phyloP scores from a whole-genome alignment of 768 basidiomycete species.

The Tricholoma sp. region DNA sequence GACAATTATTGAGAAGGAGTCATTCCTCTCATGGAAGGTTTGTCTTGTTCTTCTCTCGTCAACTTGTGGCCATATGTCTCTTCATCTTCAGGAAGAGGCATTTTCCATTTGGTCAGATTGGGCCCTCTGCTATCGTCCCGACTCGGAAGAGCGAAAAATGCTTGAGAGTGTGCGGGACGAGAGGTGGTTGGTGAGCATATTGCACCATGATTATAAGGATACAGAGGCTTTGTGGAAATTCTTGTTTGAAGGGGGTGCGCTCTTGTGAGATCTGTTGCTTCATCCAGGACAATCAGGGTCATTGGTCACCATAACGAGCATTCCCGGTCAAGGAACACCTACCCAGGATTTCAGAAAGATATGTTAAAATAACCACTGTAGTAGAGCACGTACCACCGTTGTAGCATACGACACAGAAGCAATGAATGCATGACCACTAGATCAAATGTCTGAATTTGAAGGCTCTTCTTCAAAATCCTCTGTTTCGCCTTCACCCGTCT shows the following conservation, averaged over 20 bases:
- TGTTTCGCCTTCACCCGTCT: slow-evolving; percentile 39
- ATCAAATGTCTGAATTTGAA: slow-evolving; percentile 21
- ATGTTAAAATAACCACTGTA: not conserved
- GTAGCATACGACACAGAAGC: not conserved
- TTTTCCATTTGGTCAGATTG: slow-evolving; percentile 96
- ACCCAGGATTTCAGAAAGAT: not conserved
- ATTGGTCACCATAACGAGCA: not conserved
- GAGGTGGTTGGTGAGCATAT: slow-evolving; percentile 87
- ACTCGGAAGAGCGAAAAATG: slow-evolving; percentile 64
- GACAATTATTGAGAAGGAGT: slow-evolving; percentile 93
- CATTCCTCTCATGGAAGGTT: slow-evolving; percentile 97
- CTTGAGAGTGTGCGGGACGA: slow-evolving; percentile 65
- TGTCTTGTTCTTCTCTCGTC: not conserved
- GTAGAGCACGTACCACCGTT: not conserved
- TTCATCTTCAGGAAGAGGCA: slow-evolving; percentile 73
- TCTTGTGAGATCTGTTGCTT: slow-evolving; percentile 1
- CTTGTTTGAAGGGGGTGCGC: slow-evolving; percentile 43
- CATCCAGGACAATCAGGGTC: not conserved
- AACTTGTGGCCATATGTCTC: not conserved
- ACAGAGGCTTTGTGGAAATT: slow-evolving; percentile 80
- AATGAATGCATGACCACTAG: not conserved
- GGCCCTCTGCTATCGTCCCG: slow-evolving; percentile 81
- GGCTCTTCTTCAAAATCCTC: slow-evolving; percentile 52
- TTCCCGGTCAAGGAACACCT: not conserved
- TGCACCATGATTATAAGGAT: slow-evolving; percentile 91